Conservation (phyloP, 1,139 yeast genomes). For the Geotrichum bryndzae region DNA sequence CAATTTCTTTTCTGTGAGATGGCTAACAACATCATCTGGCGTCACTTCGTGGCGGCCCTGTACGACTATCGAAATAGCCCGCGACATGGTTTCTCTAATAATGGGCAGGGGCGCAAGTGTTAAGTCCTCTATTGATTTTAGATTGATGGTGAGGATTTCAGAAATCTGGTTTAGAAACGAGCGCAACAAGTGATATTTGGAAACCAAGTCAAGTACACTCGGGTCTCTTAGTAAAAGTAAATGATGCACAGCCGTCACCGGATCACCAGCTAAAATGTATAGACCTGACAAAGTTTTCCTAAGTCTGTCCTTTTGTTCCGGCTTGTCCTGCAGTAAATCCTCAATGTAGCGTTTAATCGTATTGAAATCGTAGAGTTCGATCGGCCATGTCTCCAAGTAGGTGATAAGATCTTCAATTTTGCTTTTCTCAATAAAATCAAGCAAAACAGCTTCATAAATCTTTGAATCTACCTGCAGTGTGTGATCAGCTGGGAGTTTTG, state of each 20-base stretch:
- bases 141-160: constrained; percentile 45
- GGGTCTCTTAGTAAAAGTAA: constrained; percentile 51
- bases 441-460: constrained; percentile 50
- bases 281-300: constrained; percentile 51
- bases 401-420: constrained; percentile 33
- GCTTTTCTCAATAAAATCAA: constrained; percentile 42
- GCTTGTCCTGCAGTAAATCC: constrained; percentile 33
- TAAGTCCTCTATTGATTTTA: constrained; percentile 37
- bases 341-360: constrained; percentile 46
- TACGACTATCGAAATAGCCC: constrained; percentile 52
- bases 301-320: constrained; percentile 28
- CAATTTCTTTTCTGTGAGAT: constrained; percentile 40
- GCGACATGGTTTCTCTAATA: constrained; percentile 40
- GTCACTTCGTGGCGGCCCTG: constrained; percentile 59
- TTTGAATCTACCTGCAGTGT: constrained; percentile 36
- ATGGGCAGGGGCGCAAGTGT: constrained; percentile 41
- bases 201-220: constrained; percentile 51
- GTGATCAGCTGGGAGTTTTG: constrained; percentile 46
- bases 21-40: constrained; percentile 46
- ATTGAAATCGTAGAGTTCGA: constrained; percentile 46
- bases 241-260: constrained; percentile 57
- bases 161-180: constrained; percentile 48
- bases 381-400: constrained; percentile 54
- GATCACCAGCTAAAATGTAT: constrained; percentile 54
- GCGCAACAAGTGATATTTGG: constrained; percentile 55